Base-by-base conservation (phyloP, 495 filamentous ascomycete genomes). In the Tetracladium setigerum region DNA sequence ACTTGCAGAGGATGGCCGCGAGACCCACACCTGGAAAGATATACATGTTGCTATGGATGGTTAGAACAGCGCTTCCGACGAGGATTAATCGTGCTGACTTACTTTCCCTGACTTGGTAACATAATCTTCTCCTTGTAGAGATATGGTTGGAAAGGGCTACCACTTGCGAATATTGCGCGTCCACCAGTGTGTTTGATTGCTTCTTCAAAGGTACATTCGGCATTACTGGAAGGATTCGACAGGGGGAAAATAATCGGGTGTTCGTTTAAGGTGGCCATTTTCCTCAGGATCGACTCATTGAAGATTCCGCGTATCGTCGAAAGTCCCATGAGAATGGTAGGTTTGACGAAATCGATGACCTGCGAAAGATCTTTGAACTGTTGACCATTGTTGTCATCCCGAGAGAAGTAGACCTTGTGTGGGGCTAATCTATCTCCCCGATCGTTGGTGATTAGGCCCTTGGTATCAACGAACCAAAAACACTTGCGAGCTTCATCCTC, bases 1-100 rank as follows among this genome's bases (percentile, higher is more conserved):
- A 67, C 65, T 86, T 82, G 65, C 72, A 83, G 44, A 89, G 77
- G 54, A 89, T 87, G 43, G 85, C 80, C 35, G 81, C 85, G 30
- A 88, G 72, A 16, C 85, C 85, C 53, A 89, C 87, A 54, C 85
- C 85, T 1, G 85, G 85, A 72, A 89, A 89, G 42, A 89, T 84
- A 49, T 88, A 89, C 81, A 86, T 85, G 73, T 87, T 86, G 69
- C 84, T 86, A 15, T 13, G 30, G 13, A 40, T 38, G 31, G 27
- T 50, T 46, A 57, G 50, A 24, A 16, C 31, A 4, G 10, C 30
- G 6, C n/a, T 2, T 4, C 2, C 30, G 24, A n/a, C 9, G 1
- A 15, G 30, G 30, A 47, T 0, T 3, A 12, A 8, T 5, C 15
- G 1, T 4, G 1, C 2, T 30, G 14, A 53, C 54, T 53, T 40